These are phyloP conservation scores for Histomonas meleagridis DNA, from an alignment of 208 protist genomes.

Conservation along the genomic window DNA sequence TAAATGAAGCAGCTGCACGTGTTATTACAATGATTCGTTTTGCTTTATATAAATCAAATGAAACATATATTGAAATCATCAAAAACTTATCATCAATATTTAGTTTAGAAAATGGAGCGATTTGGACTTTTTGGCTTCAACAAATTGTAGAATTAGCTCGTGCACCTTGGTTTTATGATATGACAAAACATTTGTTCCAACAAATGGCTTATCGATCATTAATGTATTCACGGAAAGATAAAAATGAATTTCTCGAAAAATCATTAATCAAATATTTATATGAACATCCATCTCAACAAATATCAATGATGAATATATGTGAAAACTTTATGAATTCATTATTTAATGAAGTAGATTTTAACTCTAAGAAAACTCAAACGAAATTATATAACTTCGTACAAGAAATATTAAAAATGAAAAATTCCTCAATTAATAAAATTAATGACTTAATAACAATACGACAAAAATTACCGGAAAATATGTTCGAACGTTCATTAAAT, in stretches of 20 bases:
- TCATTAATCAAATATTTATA: not conserved
- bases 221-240: not conserved
- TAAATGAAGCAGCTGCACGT: not conserved
- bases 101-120: not conserved
- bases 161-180: not conserved
- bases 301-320: not conserved
- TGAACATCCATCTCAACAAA: not conserved
- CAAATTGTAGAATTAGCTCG: not conserved
- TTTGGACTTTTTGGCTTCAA: not conserved
- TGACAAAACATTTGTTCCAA: not conserved
- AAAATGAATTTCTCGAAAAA: not conserved
- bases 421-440: not conserved
- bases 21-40: not conserved
- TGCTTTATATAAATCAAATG: not conserved
- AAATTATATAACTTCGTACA: not conserved
- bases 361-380: not conserved
- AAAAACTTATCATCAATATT: not conserved
- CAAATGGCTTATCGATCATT: not conserved
- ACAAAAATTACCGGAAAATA: not conserved
- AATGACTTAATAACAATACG: not conserved
- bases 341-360: not conserved
- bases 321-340: not conserved
- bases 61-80: not conserved
- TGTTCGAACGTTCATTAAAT: not conserved
- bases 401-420: not conserved